These are phyloP conservation scores for Thraustochytrium striatum DNA, from an alignment of 352 stramenopile genomes.

Conservation along the genomic window DNA sequence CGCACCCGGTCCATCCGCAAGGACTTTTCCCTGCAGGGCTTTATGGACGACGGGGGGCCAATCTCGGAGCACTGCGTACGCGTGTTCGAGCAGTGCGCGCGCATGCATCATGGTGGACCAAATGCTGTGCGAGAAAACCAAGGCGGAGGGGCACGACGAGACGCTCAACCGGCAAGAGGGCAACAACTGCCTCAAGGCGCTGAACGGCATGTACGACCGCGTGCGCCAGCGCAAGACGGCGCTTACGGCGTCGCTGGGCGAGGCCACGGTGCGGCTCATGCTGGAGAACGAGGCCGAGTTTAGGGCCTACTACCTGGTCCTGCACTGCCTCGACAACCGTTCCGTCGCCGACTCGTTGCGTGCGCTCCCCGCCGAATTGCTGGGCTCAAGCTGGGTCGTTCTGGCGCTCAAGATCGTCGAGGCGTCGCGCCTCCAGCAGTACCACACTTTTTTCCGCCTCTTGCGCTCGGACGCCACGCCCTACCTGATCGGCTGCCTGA, in stretches of 20 bases:
- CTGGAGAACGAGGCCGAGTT: conserved; percentile 35
- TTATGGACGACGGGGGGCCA: conserved; percentile 36
- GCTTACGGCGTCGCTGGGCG: background rate
- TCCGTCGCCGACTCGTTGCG: background rate
- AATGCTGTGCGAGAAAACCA: conserved; percentile 37
- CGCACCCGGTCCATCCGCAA: conserved; percentile 41
- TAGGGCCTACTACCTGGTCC: conserved; percentile 13
- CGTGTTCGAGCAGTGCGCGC: conserved; percentile 41
- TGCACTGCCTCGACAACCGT: background rate
- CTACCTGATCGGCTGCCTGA: conserved; percentile 38
- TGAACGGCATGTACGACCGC: conserved; percentile 29
- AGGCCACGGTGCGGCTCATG: background rate
- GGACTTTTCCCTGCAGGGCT: conserved; percentile 46
- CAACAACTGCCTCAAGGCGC: conserved; percentile 46
- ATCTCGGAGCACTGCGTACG: conserved; percentile 20
- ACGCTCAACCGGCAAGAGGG: conserved; percentile 37
- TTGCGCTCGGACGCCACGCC: background rate
- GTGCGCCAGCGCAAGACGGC: background rate
- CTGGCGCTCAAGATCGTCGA: conserved; percentile 3
- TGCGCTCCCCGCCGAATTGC: background rate
- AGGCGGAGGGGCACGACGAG: conserved; percentile 43
- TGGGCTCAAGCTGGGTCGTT: background rate
- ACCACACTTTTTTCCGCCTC: conserved; percentile 5
- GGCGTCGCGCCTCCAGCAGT: background rate
- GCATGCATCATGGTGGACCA: conserved; percentile 46